These are phyloP conservation scores for Aphanomyces stellatus DNA, from an alignment of 352 stramenopile genomes.

Conservation along the genomic window DNA sequence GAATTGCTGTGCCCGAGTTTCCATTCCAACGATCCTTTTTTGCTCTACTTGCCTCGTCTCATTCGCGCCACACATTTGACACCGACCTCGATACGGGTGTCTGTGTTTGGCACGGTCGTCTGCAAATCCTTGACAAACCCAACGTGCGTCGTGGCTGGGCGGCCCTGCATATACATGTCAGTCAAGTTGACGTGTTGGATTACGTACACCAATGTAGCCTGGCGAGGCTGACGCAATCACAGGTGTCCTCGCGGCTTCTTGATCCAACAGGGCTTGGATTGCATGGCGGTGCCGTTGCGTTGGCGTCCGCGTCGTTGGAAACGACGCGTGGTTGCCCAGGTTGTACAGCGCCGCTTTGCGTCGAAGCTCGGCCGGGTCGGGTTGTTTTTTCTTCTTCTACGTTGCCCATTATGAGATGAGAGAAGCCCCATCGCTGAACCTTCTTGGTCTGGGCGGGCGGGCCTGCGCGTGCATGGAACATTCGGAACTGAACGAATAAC, in stretches of 20 bases:
- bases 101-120: background rate
- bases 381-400: background rate
- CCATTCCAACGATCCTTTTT: too few species aligned
- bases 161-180: too few species aligned
- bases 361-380: background rate
- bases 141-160: background rate
- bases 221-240: background rate
- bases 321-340: background rate
- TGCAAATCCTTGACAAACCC: conserved; percentile 5
- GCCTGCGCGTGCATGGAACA: too few species aligned
- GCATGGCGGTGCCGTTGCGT: background rate
- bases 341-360: background rate
- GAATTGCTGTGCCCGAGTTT: conserved; percentile 15
- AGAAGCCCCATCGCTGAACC: background rate
- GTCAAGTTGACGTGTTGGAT: too few species aligned
- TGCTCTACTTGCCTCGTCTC: too few species aligned
- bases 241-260: background rate
- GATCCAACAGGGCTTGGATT: background rate
- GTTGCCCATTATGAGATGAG: background rate
- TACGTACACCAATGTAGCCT: too few species aligned
- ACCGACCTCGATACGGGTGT: background rate
- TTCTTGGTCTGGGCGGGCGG: background rate
- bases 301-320: background rate
- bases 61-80: background rate
- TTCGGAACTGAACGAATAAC: too few species aligned